A percentile compares a stretch with the other conserved stretches of the same genome.
These are phyloP conservation scores for Dimargaris cristalligena DNA, from an alignment of 192 early-diverging fungal species.

Conservation along the genomic window DNA sequence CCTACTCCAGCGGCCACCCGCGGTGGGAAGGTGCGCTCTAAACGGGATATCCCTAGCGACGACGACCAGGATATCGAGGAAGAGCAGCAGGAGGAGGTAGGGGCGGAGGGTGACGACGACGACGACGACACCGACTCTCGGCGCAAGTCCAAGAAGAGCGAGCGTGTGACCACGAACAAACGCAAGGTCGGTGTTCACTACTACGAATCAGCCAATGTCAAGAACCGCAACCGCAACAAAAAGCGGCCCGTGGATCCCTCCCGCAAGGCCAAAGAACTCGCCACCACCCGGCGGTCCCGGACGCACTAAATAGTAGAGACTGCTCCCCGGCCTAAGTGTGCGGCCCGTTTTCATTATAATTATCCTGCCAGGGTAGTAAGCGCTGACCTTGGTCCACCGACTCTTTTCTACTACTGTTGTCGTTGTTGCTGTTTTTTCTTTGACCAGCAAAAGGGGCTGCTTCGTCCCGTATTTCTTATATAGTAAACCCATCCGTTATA, in stretches of 20 bases:
- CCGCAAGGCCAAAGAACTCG: slow-evolving; percentile 29
- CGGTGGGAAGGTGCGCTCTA: slow-evolving; percentile 27
- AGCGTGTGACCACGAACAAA: slow-evolving; percentile 87
- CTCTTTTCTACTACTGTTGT: too few relatives aligned
- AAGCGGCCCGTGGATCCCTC: slow-evolving; percentile 46
- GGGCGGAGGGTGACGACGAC: slow-evolving; percentile 14
- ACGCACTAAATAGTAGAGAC: background rate
- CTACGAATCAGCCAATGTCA: slow-evolving; percentile 88
- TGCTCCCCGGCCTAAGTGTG: too few relatives aligned
- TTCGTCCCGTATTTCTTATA: too few relatives aligned
- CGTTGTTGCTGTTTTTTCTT: too few relatives aligned
- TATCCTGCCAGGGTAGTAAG: too few relatives aligned
- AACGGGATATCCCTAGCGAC: slow-evolving; percentile 17
- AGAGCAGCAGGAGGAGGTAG: slow-evolving; percentile 16
- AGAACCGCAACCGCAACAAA: slow-evolving; percentile 82
- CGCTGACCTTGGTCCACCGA: too few relatives aligned
- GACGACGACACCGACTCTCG: slow-evolving; percentile 19
- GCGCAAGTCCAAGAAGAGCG: slow-evolving; percentile 35
- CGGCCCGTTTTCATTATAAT: too few relatives aligned
- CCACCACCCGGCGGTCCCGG: slow-evolving; percentile 22
- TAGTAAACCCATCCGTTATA: too few relatives aligned
- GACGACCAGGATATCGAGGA: slow-evolving; percentile 21
- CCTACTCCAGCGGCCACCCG: slow-evolving; percentile 24
- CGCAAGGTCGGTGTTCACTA: slow-evolving; percentile 76
- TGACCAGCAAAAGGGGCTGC: too few relatives aligned